Percentiles rank a stretch among this genome's conserved stretches.
These are phyloP conservation scores for Rhodotorula kratochvilovae DNA, from an alignment of 768 basidiomycete species.

Conservation along the genomic window DNA sequence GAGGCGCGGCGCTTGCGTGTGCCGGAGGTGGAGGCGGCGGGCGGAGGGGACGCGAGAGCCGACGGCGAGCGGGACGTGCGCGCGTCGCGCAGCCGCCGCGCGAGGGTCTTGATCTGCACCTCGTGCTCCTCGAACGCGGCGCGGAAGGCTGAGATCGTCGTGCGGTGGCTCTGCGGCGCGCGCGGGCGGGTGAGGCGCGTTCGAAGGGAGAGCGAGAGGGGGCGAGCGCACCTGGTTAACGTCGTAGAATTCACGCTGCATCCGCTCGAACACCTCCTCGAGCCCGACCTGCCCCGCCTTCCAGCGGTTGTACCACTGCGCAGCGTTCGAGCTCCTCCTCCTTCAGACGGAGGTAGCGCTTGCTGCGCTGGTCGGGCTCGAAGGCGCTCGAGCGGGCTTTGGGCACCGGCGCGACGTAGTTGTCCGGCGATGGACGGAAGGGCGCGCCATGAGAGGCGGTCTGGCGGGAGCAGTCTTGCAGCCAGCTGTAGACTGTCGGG, in stretches of 20 bases:
- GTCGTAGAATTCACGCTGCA: not conserved
- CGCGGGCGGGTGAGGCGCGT: not conserved
- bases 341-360: not conserved
- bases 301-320: not conserved
- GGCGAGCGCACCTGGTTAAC: not conserved
- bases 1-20: not conserved
- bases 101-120: not conserved
- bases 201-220: not conserved
- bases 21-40: not conserved
- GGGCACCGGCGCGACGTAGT: not conserved
- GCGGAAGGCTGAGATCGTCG: not conserved
- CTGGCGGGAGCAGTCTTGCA: not conserved
- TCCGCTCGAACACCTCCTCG: not conserved
- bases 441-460: not conserved
- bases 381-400: not conserved
- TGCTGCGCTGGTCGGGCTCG: not conserved
- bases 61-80: not conserved
- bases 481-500: not conserved
- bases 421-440: not conserved
- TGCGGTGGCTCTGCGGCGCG: not conserved
- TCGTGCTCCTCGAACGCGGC: not conserved
- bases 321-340: not conserved
- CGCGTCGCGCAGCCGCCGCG: not conserved
- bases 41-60: not conserved
- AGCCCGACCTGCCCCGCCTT: not conserved